Percentiles rank a stretch among this genome's conserved stretches.
phyloP scores from a whole-genome alignment of 2,329 filamentous ascomycete species.

The Neonectria coccinea region DNA sequence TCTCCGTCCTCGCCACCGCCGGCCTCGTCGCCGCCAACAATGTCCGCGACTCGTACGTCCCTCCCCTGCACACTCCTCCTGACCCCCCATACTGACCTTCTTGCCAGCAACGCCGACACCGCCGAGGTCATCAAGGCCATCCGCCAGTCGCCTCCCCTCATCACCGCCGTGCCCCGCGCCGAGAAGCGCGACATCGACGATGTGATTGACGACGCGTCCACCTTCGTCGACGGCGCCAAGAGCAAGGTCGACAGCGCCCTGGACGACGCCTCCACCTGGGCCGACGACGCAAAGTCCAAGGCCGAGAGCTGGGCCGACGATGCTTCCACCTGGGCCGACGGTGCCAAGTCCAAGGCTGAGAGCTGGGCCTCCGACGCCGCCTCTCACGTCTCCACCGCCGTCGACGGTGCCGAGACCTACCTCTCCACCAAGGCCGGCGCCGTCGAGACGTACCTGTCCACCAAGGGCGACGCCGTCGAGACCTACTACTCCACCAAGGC shows the following conservation, averaged over 20 bases:
- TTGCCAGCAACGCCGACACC: slow-evolving; percentile 6
- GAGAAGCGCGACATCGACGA: slow-evolving; percentile 37
- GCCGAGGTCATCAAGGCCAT: slow-evolving; percentile 1
- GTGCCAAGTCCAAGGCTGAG: slow-evolving; percentile 22
- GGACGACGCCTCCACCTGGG: slow-evolving; percentile 16
- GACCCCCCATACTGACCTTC: slow-evolving; percentile 14
- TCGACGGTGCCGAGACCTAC: slow-evolving; percentile 26
- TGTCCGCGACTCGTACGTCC: slow-evolving; percentile 15
- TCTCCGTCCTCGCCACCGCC: slow-evolving; percentile 38
- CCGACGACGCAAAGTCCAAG: slow-evolving; percentile 15
- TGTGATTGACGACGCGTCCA: slow-evolving; percentile 25
- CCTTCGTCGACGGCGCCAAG: slow-evolving; percentile 9
- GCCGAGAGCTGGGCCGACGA: slow-evolving; percentile 7
- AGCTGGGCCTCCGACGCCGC: background rate
- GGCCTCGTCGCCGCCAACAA: slow-evolving; percentile 36
- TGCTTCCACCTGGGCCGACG: slow-evolving; percentile 25
- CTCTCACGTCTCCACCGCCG: slow-evolving; percentile 28
- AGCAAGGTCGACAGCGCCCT: slow-evolving; percentile 10
- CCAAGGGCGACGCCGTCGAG: slow-evolving; percentile 19
- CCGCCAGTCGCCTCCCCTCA: slow-evolving; percentile 19
- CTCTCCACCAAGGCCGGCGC: slow-evolving; percentile 27
- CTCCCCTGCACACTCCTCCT: too few relatives aligned
- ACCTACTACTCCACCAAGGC: slow-evolving; percentile 26
- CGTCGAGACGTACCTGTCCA: slow-evolving; percentile 2
- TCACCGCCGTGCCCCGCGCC: slow-evolving; percentile 33